phyloP scores from a whole-genome alignment of 805 yeast species.

The Starmerella roubikii region DNA sequence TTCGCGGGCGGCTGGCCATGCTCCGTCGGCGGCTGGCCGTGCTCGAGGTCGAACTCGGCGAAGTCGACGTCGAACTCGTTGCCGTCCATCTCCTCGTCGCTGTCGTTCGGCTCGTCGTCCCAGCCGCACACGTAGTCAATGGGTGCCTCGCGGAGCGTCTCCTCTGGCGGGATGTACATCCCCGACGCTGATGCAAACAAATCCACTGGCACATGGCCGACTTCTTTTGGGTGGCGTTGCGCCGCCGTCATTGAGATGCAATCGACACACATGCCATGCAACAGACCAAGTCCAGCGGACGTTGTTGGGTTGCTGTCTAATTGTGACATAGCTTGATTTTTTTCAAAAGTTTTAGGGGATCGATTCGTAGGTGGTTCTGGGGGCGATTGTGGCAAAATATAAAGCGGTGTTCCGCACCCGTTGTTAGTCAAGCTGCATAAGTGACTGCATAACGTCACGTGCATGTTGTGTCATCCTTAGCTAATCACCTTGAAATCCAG shows the following conservation, averaged over 20 bases:
- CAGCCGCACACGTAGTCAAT: slow-evolving; percentile 15
- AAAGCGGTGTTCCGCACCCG: no score
- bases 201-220: slow-evolving; percentile 11
- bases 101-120: slow-evolving; percentile 20
- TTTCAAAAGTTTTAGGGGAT: background rate
- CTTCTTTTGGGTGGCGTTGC: slow-evolving; percentile 9
- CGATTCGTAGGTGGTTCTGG: background rate
- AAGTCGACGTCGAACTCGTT: slow-evolving; percentile 17
- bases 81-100: slow-evolving; percentile 18
- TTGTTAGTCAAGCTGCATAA: no score
- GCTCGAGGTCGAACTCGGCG: slow-evolving; percentile 12
- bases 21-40: background rate
- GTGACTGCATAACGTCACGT: no score
- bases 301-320: no score
- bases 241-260: background rate
- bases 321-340: background rate
- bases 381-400: background rate
- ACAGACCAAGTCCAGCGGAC: background rate
- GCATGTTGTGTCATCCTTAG: no score
- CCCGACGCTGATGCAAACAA: slow-evolving; percentile 13
- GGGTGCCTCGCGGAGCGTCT: slow-evolving; percentile 5
- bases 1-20: background rate
- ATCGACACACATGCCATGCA: background rate
- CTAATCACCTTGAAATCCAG: no score
- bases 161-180: slow-evolving; percentile 18